phyloP scores from a whole-genome alignment of 495 filamentous ascomycete species.

The Penicillium turbatum region DNA sequence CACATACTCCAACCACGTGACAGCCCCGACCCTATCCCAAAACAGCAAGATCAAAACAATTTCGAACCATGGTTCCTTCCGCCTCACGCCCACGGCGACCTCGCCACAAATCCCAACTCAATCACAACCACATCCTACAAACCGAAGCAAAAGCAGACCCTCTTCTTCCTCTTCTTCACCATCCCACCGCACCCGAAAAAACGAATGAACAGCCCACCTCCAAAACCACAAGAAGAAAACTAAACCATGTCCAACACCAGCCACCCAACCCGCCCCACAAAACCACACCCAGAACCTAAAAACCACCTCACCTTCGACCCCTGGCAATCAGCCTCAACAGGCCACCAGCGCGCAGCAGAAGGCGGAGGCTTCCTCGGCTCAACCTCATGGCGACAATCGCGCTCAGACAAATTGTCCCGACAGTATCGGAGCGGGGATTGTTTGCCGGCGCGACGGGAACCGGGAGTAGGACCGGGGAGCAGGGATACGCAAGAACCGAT shows the following conservation, averaged over 20 bases:
- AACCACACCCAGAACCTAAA: slow-evolving; percentile 1
- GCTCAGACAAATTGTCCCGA: slow-evolving; percentile 58
- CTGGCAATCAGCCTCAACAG: slow-evolving; percentile 76
- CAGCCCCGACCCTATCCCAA: slow-evolving; percentile 12
- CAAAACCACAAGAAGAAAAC: background rate
- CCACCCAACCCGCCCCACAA: background rate
- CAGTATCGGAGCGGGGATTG: slow-evolving; percentile 52
- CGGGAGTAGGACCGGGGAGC: background rate
- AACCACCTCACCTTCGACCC: slow-evolving; percentile 63
- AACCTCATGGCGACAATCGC: slow-evolving; percentile 66
- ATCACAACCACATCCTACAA: background rate
- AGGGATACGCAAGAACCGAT: background rate
- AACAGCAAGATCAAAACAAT: slow-evolving; percentile 20
- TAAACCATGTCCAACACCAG: background rate
- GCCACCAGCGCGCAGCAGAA: slow-evolving; percentile 69
- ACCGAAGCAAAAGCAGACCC: no score
- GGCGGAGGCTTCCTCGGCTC: slow-evolving; percentile 47
- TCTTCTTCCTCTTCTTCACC: background rate
- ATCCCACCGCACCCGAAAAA: background rate
- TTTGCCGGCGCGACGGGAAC: background rate
- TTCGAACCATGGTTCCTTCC: slow-evolving; percentile 13
- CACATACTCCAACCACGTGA: slow-evolving; percentile 2
- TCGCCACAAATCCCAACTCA: background rate
- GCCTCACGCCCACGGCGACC: slow-evolving; percentile 5
- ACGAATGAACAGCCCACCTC: background rate